Evolutionary conservation across 768 basidiomycete species (phyloP), one percentile per base, ranked within the genome.

Genomic region (Glaciozyma martinii): DNA sequence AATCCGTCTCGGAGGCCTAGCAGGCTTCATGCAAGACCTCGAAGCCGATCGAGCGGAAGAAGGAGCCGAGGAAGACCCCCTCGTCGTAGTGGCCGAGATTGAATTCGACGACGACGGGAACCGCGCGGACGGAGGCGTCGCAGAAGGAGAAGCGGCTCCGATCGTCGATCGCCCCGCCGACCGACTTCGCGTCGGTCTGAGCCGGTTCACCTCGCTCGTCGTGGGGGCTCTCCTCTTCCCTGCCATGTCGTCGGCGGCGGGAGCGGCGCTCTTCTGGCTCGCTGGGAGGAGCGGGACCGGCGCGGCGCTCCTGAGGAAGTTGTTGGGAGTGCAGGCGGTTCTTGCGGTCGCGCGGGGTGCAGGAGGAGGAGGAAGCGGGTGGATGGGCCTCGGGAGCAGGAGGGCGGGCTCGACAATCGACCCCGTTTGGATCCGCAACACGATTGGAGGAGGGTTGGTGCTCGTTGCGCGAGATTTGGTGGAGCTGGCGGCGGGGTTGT

Each of bases 351-450:
- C 37, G 15, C 56, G 29, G 6, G 54, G 59, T 43, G 25, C n/a
- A 9, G 16, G 18, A 18, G 54, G 23, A 53, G 46, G 53, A 16
- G 60, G 27, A 2, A 47, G 16, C 21, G 46, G 46, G 21, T 19
- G 21, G 46, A n/a, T n/a, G 21, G 40, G 21, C 13, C 15, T 29
- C 55, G 19, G 46, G 46, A 47, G 19, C 19, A 47, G n/a, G 46
- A 47, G 46, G 21, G 19, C 21, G 16, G 46, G 21, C 23, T 42
- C 56, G 37, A 33, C 40, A 10, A 50, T 75, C 29, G 74, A 75
- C 49, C 74, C 74, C 16, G 66, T 73, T 2, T 75, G 74, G 74
- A 63, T 74, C 54, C 59, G 74, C 16, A 74, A 67, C 62, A 59
- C 70, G 23, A 37, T 74, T 29, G 74, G 74, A 23, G 65, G 68